Evolutionary conservation across 306 rosid species (phyloP).

Genomic region (Prinsepia uniflora): DNA sequence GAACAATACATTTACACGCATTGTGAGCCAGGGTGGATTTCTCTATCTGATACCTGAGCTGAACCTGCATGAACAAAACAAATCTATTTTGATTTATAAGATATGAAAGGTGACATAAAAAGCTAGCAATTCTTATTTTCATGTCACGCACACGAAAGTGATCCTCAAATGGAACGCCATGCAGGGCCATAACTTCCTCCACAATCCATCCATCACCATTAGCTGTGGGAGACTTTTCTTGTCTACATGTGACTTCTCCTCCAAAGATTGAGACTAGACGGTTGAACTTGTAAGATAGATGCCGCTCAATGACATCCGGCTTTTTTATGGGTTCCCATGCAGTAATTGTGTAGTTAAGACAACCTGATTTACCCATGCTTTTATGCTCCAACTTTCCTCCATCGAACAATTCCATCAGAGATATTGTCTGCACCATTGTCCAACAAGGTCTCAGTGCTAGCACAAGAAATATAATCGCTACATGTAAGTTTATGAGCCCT

Average conservation of each 20-base stretch:
- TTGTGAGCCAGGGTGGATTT: slow-evolving; percentile 38
- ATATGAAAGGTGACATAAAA: not conserved
- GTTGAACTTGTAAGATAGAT: slow-evolving; percentile 54
- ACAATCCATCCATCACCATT: slow-evolving; percentile 56
- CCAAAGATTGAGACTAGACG: slow-evolving; percentile 49
- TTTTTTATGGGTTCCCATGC: slow-evolving; percentile 56
- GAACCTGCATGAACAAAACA: slow-evolving; percentile 43
- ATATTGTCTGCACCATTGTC: slow-evolving; percentile 42
- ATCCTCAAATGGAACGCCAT: slow-evolving; percentile 59
- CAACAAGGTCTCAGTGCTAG: not conserved
- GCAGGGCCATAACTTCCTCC: slow-evolving; percentile 64
- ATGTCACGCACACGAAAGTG: slow-evolving; percentile 50
- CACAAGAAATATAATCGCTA: not conserved
- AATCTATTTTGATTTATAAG: not conserved
- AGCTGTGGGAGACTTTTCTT: slow-evolving; percentile 40
- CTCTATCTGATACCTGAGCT: slow-evolving; percentile 59
- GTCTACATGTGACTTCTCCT: slow-evolving; percentile 66
- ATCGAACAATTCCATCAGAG: slow-evolving; percentile 53
- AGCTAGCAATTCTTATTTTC: slow-evolving; percentile 1
- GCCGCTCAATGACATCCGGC: slow-evolving; percentile 41
- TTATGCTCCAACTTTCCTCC: slow-evolving; percentile 71
- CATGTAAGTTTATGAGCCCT: not conserved
- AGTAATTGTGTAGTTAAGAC: slow-evolving; percentile 55
- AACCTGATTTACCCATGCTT: slow-evolving; percentile 60
- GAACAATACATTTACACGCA: slow-evolving; percentile 59